Base-by-base conservation (phyloP, 2,329 filamentous ascomycete species). In the Aspergillus versicolor region DNA sequence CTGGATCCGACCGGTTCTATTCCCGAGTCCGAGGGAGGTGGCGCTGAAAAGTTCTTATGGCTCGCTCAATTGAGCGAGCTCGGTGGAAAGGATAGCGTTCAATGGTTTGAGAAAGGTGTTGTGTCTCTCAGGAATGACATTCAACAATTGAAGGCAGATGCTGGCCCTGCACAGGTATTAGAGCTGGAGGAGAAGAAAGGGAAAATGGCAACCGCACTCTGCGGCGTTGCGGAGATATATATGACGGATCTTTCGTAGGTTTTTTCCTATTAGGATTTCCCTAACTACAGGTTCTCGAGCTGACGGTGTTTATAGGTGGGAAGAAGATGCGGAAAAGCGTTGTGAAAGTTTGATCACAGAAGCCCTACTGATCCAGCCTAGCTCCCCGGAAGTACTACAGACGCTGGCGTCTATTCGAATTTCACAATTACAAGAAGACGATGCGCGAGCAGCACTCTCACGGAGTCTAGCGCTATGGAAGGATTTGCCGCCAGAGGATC, bases 161-260 rank as follows among this genome's bases (percentile, higher is more conserved):
- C 74, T 58, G 68, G 73, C 61, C 56, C 73, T 15, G 60, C 75
- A 61, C 65, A 75, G 40, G 63, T 70, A 22, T 60, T 77, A 22
- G 67, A 79, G 37, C 52, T 86, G 41, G 83, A 87, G 27, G 90
- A 92, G 74, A 90, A 91, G 79, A 88, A 88, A 72, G 81, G 82
- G 63, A 94, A 94, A 75, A 81, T 97, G 37, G 91, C 92, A 2
- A 91, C 91, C 65, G 91, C 92, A n/a, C 82, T 99, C 37, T 99
- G 95, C 75, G 91, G 90, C 27, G 91, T 97, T 59, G 88, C 91
- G 6, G 94, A 99, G 78, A 91, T 99, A 49, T 99, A 97, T 80
- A 99, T 99, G 94, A 99, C 94, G 11, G 94, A 99, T 78, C 78
- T 97, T 66, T 94, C 90, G 67, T 94, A 84, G 73, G 78, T 76